These are phyloP conservation scores for Mycena rebaudengoi DNA, from an alignment of 768 basidiomycete species.

Conservation along the genomic window DNA sequence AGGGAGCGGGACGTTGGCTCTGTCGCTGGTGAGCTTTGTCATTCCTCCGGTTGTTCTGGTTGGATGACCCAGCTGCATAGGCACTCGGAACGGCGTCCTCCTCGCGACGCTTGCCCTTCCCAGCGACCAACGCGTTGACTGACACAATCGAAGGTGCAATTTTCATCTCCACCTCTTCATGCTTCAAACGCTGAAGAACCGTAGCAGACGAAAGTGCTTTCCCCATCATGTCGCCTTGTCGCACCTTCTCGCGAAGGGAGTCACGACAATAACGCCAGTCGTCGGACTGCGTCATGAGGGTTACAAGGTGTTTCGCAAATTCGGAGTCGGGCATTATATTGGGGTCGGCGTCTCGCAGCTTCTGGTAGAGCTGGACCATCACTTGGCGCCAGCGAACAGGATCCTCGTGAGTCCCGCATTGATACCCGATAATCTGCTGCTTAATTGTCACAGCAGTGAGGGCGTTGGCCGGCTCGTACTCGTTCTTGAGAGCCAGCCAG, in stretches of 20 bases:
- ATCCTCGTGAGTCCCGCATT: no score
- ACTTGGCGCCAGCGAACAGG: no score
- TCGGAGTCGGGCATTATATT: no score
- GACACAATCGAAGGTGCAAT: not conserved
- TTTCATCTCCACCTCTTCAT: slow-evolving; percentile 3
- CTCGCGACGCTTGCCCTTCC: not conserved
- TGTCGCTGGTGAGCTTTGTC: not conserved
- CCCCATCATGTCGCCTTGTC: not conserved
- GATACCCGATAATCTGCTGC: no score
- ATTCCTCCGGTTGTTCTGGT: not conserved
- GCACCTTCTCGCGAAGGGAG: not conserved
- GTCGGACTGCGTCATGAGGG: slow-evolving; percentile 2
- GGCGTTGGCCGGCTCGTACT: no score
- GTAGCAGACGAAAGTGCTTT: not conserved
- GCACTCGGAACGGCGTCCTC: not conserved
- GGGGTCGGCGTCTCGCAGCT: no score
- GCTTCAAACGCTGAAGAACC: not conserved
- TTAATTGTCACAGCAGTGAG: no score
- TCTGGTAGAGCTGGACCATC: no score
- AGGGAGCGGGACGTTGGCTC: not conserved
- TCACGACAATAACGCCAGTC: slow-evolving; percentile 1
- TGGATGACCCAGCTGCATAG: not conserved
- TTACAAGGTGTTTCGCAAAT: slow-evolving; percentile 5
- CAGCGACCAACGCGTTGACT: not conserved
- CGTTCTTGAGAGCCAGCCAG: no score